Conservation (phyloP, 441 rosid species). For the Erysimum cheiri region DNA sequence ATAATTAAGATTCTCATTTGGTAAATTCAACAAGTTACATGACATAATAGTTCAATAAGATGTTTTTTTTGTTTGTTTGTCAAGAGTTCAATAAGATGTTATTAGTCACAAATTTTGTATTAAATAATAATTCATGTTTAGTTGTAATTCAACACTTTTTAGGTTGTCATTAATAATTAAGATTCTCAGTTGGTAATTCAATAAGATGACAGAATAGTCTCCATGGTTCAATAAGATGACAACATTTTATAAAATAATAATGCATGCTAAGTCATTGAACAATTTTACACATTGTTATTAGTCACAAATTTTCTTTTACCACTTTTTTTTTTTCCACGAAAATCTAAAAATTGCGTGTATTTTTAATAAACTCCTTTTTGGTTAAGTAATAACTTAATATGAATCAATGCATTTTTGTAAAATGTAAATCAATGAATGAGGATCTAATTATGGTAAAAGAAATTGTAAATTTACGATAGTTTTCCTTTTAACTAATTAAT, state of each 20-base stretch:
- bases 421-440: background rate
- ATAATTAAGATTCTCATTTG: constrained; percentile 2
- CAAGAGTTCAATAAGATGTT: background rate
- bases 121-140: background rate
- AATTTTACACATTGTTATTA: too few relatives aligned
- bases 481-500: background rate
- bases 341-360: background rate
- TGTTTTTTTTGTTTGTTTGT: too few relatives aligned
- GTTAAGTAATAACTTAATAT: background rate
- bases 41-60: too few relatives aligned
- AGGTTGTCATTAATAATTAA: too few relatives aligned
- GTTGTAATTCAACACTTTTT: background rate
- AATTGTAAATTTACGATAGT: background rate
- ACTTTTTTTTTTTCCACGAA: background rate
- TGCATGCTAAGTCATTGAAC: background rate
- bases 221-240: too few relatives aligned
- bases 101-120: background rate
- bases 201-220: background rate
- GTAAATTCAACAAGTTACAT: background rate
- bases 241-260: background rate
- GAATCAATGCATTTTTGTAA: background rate
- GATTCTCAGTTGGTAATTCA: too few relatives aligned
- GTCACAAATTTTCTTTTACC: too few relatives aligned
- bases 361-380: background rate
- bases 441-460: background rate